Evolutionary conservation across 1,284 basidiomycete genomes (phyloP).

Genomic region (Pholiota adiposa): DNA sequence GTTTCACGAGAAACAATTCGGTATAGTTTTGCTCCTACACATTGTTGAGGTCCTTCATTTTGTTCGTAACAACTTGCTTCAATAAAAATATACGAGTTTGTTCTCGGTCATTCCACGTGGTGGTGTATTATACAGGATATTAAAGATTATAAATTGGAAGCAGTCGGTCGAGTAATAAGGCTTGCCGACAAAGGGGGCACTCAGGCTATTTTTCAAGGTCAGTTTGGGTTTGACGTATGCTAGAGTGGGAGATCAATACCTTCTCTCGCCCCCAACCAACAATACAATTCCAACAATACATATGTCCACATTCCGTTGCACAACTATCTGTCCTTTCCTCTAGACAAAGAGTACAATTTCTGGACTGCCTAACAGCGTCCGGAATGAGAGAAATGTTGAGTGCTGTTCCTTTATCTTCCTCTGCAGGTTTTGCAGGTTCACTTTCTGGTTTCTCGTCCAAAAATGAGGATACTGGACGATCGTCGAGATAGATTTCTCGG

Average conservation of each 20-base stretch:
- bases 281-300: conserved; percentile 95
- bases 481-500: conserved; percentile 65
- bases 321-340: conserved; percentile 82
- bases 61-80: not conserved
- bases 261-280: conserved; percentile 90
- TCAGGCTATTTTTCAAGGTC: conserved; percentile 59
- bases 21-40: not conserved
- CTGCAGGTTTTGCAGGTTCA: conserved; percentile 57
- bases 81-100: not conserved
- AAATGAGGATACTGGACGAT: conserved; percentile 61
- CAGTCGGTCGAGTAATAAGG: conserved; percentile 71
- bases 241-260: conserved; percentile 42
- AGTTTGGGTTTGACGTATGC: conserved; percentile 31
- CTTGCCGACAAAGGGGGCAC: conserved; percentile 87
- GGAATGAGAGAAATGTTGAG: conserved; percentile 62
- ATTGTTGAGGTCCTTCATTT: not conserved
- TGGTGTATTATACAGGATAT: conserved; percentile 17
- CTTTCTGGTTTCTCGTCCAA: conserved; percentile 60
- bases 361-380: conserved; percentile 53
- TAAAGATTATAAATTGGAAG: conserved; percentile 87
- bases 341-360: conserved; percentile 87
- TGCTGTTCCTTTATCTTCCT: conserved; percentile 70
- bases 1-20: not conserved
- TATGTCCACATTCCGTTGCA: conserved; percentile 92
- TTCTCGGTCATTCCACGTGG: not conserved